Conservation (phyloP, 768 basidiomycete genomes). For the Pleurotus eryngii region DNA sequence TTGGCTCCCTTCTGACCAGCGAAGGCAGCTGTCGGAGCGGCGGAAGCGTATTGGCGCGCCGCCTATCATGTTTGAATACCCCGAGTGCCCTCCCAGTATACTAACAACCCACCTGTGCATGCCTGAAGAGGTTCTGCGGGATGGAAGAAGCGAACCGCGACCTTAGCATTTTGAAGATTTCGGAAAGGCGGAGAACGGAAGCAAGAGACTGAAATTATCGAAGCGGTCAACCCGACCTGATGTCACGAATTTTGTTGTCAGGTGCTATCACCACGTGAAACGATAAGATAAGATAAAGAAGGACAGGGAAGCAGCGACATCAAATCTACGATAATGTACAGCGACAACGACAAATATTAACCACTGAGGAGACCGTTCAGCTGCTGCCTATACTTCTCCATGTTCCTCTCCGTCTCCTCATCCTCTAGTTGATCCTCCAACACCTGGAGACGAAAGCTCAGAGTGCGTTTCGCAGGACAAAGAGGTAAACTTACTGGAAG, state of each 20-base stretch:
- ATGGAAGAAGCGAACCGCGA: constrained; percentile 53
- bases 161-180: constrained; percentile 48
- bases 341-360: constrained; percentile 14
- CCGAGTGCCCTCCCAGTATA: neutral
- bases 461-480: constrained; percentile 5
- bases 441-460: constrained; percentile 33
- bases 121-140: constrained; percentile 49
- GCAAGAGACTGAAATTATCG: constrained; percentile 7
- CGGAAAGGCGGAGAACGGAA: constrained; percentile 8
- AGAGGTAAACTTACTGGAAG: constrained; percentile 58
- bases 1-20: constrained; percentile 85
- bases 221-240: constrained; percentile 1
- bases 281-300: constrained; percentile 13
- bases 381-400: constrained; percentile 89
- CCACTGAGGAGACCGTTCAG: constrained; percentile 82
- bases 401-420: constrained; percentile 80
- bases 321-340: constrained; percentile 8
- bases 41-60: constrained; percentile 65
- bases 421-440: constrained; percentile 65
- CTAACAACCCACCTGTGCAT: constrained; percentile 40
- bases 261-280: constrained; percentile 6
- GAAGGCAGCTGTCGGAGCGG: constrained; percentile 85
- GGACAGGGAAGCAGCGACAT: neutral
- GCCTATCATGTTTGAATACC: constrained; percentile 33
- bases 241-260: constrained; percentile 2